Percentiles rank a stretch among this genome's conserved stretches.
Evolutionary conservation across 805 yeast genomes (phyloP).

Genomic region (Metschnikowia orientalis): DNA sequence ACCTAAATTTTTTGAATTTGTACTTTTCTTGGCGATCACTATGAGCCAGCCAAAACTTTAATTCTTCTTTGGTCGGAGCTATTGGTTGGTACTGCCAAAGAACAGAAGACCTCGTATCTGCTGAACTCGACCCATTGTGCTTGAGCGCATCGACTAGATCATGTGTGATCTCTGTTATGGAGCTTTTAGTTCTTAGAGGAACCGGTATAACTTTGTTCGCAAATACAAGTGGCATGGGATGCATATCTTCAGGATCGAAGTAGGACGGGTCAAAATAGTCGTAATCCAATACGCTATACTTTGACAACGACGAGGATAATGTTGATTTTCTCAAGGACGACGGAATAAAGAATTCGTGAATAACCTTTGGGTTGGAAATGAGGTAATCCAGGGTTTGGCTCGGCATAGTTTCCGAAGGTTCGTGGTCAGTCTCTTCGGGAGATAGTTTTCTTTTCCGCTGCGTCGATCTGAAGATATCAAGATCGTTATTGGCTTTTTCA

Average conservation of each 20-base stretch:
- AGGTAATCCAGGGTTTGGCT: slow-evolving; percentile 11
- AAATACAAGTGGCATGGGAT: slow-evolving; percentile 52
- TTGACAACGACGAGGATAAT: slow-evolving; percentile 33
- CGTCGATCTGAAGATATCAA: slow-evolving; percentile 12
- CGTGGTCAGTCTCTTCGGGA: background rate
- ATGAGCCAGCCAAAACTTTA: slow-evolving; percentile 30
- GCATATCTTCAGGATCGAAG: slow-evolving; percentile 49
- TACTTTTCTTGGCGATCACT: slow-evolving; percentile 12
- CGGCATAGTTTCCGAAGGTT: slow-evolving; percentile 3
- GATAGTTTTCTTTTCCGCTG: slow-evolving; percentile 5
- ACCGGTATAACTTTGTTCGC: slow-evolving; percentile 63
- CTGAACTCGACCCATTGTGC: background rate
- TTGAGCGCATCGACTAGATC: background rate
- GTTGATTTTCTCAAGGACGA: slow-evolving; percentile 13
- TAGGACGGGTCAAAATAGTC: slow-evolving; percentile 64
- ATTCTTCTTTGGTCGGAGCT: slow-evolving; percentile 47
- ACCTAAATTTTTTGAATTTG: slow-evolving; percentile 22
- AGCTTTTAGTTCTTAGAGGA: slow-evolving; percentile 28
- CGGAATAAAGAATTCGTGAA: slow-evolving; percentile 23
- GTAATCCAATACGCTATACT: slow-evolving; percentile 44
- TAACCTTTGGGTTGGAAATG: slow-evolving; percentile 8
- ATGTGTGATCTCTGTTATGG: background rate
- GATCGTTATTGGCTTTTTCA: too few species aligned
- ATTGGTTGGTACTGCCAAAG: slow-evolving; percentile 43
- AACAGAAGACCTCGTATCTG: background rate